Conservation (phyloP, 1,284 basidiomycete species). For the Sporisorium graminicola region DNA sequence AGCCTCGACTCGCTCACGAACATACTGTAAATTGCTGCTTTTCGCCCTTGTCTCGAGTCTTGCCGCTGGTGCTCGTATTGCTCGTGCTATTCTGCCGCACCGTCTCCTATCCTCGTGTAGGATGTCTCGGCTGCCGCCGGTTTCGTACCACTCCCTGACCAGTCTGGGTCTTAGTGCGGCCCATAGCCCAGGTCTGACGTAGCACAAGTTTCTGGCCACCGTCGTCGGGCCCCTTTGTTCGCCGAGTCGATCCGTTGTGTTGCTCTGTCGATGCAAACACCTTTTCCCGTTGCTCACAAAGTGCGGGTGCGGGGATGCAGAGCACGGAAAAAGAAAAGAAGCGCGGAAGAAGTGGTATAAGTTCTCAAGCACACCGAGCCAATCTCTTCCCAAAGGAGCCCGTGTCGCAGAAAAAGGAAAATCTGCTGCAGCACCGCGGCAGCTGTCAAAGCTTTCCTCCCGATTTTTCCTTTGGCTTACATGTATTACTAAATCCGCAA, state of each 20-base stretch:
- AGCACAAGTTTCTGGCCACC: neutral
- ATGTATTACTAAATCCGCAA: too few relatives aligned
- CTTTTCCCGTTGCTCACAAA: neutral
- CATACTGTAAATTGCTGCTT: too few relatives aligned
- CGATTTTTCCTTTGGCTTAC: too few relatives aligned
- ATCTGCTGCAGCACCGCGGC: neutral
- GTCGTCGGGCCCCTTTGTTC: neutral
- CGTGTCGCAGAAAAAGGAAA: too few relatives aligned
- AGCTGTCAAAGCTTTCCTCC: too few relatives aligned
- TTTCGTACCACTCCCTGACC: neutral
- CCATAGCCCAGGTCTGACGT: neutral
- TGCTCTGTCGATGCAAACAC: neutral
- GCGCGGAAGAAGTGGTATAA: neutral
- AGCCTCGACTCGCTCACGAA: neutral
- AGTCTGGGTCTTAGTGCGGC: neutral
- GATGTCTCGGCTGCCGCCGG: conserved; percentile 1
- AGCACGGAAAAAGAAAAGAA: neutral
- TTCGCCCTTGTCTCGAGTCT: neutral
- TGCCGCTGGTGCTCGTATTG: neutral
- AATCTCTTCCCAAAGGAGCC: neutral
- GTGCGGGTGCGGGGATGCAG: neutral
- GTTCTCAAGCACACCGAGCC: conserved; percentile 7
- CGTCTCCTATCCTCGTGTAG: neutral
- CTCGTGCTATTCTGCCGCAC: neutral
- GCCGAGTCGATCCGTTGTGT: neutral